These are phyloP conservation scores for Ceratonia siliqua DNA, from an alignment of 306 rosid species.

Conservation along the genomic window DNA sequence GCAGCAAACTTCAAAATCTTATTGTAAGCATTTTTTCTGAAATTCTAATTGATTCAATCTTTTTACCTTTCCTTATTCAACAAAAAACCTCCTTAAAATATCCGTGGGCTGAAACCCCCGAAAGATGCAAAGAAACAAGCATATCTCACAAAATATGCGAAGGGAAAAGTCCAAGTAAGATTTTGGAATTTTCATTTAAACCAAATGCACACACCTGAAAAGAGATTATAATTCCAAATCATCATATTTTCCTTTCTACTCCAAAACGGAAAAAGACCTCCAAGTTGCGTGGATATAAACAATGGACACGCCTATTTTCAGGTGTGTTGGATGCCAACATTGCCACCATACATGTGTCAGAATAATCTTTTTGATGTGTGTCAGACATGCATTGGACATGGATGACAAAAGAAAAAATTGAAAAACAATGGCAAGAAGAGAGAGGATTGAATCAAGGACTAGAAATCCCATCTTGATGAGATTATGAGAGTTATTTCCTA, in stretches of 20 bases:
- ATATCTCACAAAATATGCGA: background rate
- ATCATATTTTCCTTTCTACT: background rate
- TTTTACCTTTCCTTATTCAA: background rate
- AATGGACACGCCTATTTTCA: too few relatives aligned
- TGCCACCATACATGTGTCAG: too few relatives aligned
- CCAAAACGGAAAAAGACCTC: background rate
- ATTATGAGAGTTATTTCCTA: too few relatives aligned
- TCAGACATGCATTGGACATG: too few relatives aligned
- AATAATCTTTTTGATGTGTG: too few relatives aligned
- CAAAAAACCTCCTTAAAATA: background rate
- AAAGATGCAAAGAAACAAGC: background rate
- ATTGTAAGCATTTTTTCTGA: slow-evolving; percentile 52
- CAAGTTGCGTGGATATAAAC: too few relatives aligned
- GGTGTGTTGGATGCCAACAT: too few relatives aligned
- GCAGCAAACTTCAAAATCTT: slow-evolving; percentile 62
- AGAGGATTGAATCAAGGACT: too few relatives aligned
- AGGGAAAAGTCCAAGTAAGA: background rate
- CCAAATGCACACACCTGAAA: background rate
- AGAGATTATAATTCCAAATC: background rate
- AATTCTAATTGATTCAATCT: slow-evolving; percentile 17
- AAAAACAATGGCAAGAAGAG: too few relatives aligned
- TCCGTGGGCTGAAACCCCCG: background rate
- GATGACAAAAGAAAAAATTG: too few relatives aligned
- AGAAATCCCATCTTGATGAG: too few relatives aligned
- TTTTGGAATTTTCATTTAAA: background rate